Evolutionary conservation across 2,329 filamentous ascomycete genomes (phyloP), one percentile per base, ranked within the genome.

Genomic region (Seiridium cupressi): DNA sequence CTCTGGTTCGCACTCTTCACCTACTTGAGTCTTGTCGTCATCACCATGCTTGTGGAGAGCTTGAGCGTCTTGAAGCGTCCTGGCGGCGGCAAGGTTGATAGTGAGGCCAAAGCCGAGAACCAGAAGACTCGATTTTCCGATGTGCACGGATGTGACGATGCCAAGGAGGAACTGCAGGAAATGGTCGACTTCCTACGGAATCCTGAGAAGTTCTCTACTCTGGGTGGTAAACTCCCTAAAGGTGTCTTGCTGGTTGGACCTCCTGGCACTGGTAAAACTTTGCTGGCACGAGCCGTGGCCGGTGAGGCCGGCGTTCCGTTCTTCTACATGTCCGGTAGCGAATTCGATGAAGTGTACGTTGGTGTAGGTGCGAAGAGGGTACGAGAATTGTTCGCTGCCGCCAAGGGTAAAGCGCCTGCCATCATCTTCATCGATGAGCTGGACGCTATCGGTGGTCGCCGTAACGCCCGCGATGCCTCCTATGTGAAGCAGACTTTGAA

Each of bases 271-370:
- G 95, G 95, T 78, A 99, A 99, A 79, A 99, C 95, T 10, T 85
- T 99, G 46, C 85, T 99, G 62, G 95, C 95, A 64, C 89, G 95
- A 70, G 96, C 95, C 59, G 95, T 99, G 62, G 95, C 95, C 53
- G 95, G 95, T 57, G 95, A 99, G 79, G 93, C 95, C 58, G 95
- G 94, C 59, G 95, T 99, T 18, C 95, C 95, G 1, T 99, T 99
- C 83, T 99, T 98, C 83, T 99, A 97, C 84, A 98, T 99, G 94
- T 99, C 95, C 71, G 95, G 95, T 55, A 96, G 92, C 61, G 95
- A 99, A 74, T 99, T 99, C 72, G 95, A 99, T 71, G 95, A 99
- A 76, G 90, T 99, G 57, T 99, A 97, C 71, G 96, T 99, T 42
- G 95, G 95, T 72, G 95, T 99, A 58, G 93, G 93, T 72, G 93